Evolutionary conservation across 495 filamentous ascomycete species (phyloP), one percentile per base, ranked within the genome.

Genomic region (Sphaerosporella brunnea): DNA sequence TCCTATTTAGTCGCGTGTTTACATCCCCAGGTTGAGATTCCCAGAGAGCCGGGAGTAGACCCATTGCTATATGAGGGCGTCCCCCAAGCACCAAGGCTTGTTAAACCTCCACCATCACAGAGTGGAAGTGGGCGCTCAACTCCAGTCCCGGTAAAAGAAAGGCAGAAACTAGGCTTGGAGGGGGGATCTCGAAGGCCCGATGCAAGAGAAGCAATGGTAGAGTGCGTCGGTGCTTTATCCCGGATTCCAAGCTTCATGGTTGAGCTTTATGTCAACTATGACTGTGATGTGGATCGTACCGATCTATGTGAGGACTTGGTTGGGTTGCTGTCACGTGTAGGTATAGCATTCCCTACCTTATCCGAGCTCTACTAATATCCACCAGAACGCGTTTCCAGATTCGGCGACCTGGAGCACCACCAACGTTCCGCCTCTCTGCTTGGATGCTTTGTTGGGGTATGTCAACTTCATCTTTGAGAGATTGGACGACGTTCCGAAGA

Each of bases 331-430:
- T 86, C 90, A 23, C 72, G 90, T 39, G 56, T 59, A 48, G 44
- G 48, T 37, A 43, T 28, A 47, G 40, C 16, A 23, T 10, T 26
- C 9, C 16, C 15, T 26, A 13, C 15, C 10, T 24, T 15, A 23
- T 21, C 9, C 13, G 21, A 3, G 15, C 23, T 52, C 40, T 49
- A 15, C 37, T 52, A 44, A 40, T 51, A 16, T 34, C 23, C 25
- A 13, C 18, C 19, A 59, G 56, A 96, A 93, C 58, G 90, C 90
- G 8, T 85, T 99, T 54, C 90, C 90, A 5, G 90, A 99, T 58
- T 93, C 90, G 2, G 92, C 87, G 9, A 96, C 88, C 19, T 99
- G 90, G 90, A 99, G 90, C 62, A 99, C 90, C 0, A 95, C 90
- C 21, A 99, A 92, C 60, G 90, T 99, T 9, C 90, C 90, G 15